These are phyloP conservation scores for Globomyces pollinis-pini DNA, from an alignment of 192 early-diverging fungal genomes.

Conservation along the genomic window DNA sequence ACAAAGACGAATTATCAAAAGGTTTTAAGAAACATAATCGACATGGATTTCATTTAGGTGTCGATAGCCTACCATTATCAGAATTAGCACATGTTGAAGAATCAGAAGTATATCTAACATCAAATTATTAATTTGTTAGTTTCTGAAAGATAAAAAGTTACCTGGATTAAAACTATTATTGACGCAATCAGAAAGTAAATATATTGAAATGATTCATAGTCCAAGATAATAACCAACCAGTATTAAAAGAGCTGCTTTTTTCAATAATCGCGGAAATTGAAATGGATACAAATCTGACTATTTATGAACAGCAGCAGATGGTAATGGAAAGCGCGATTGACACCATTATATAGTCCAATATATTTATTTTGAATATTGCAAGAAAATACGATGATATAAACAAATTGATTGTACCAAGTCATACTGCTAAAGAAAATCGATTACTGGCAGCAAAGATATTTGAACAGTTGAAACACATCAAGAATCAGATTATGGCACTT, in stretches of 20 bases:
- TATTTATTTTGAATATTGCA: slow-evolving; percentile 39
- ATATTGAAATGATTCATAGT: neutral
- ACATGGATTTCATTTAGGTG: neutral
- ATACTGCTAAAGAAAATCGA: slow-evolving; percentile 23
- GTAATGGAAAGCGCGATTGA: neutral
- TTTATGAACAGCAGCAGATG: slow-evolving; percentile 21
- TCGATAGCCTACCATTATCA: slow-evolving; percentile 1
- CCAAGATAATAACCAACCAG: neutral
- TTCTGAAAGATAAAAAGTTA: slow-evolving; percentile 6
- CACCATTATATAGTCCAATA: slow-evolving; percentile 14
- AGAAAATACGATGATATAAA: slow-evolving; percentile 29
- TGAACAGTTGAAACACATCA: slow-evolving; percentile 18
- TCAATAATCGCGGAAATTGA: slow-evolving; percentile 29
- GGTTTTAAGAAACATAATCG: neutral
- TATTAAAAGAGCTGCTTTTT: neutral
- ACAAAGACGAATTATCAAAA: slow-evolving; percentile 2
- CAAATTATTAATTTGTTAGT: neutral
- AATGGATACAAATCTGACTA: slow-evolving; percentile 20
- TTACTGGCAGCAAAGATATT: slow-evolving; percentile 26
- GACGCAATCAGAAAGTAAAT: slow-evolving; percentile 5
- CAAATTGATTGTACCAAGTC: slow-evolving; percentile 15
- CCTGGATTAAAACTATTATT: neutral
- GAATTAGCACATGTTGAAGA: slow-evolving; percentile 7
- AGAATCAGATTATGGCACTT: slow-evolving; percentile 8
- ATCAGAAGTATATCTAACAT: neutral